These are phyloP conservation scores for Sextonia rubra DNA, from an alignment of 164 flowering plant genomes.

Conservation along the genomic window DNA sequence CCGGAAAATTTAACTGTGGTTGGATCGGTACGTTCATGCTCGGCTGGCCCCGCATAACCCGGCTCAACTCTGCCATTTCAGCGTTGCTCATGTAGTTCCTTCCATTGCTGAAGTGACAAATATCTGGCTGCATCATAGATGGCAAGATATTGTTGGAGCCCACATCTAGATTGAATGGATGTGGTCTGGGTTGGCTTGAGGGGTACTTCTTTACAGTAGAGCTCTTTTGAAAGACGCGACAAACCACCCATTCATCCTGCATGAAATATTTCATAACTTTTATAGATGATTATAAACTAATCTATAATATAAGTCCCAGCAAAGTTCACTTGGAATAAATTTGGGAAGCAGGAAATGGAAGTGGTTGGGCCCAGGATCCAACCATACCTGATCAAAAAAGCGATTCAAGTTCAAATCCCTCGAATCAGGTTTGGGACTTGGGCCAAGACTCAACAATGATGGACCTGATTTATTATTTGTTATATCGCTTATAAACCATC, in stretches of 20 bases:
- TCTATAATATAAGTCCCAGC: too few species aligned
- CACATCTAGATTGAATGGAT: constrained; percentile 45
- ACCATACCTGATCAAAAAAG: too few species aligned
- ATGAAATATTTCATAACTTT: not conserved
- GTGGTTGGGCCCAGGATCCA: too few species aligned
- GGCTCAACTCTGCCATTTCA: constrained; percentile 53
- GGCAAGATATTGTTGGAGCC: constrained; percentile 20
- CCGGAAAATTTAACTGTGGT: constrained; percentile 42
- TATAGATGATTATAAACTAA: not conserved
- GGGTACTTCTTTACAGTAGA: constrained; percentile 63
- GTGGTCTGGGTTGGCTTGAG: constrained; percentile 35
- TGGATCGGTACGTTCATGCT: constrained; percentile 30
- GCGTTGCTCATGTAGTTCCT: constrained; percentile 45
- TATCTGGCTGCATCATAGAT: constrained; percentile 37
- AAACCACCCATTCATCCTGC: constrained; percentile 98
- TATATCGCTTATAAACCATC: too few species aligned
- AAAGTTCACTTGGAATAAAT: too few species aligned
- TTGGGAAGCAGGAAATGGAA: too few species aligned
- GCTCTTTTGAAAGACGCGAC: constrained; percentile 86
- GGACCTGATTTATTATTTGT: too few species aligned
- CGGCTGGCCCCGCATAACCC: constrained; percentile 38
- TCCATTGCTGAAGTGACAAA: constrained; percentile 33
- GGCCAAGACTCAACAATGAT: too few species aligned
- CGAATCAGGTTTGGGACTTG: too few species aligned
- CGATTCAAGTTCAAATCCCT: too few species aligned